phyloP scores from a whole-genome alignment of 2,329 filamentous ascomycete species.

The Penicillium sp. region DNA sequence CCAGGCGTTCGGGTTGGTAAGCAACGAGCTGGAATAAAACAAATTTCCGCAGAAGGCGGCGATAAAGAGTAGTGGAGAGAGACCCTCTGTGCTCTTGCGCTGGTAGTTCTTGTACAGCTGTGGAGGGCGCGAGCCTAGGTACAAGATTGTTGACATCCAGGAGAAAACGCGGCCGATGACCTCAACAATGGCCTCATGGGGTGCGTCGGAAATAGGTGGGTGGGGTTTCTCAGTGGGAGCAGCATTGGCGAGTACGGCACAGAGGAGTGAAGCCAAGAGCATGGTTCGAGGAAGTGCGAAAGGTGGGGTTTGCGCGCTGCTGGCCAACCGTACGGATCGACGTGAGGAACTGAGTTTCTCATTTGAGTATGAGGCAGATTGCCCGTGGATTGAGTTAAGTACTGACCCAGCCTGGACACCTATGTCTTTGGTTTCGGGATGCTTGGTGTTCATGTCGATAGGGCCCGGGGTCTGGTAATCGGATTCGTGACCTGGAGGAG shows the following conservation, averaged over 20 bases:
- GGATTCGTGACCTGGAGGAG: constrained; percentile 35
- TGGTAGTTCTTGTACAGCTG: constrained; percentile 66
- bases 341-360: constrained; percentile 36
- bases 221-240: constrained; percentile 35
- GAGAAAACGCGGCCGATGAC: constrained; percentile 53
- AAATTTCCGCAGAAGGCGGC: constrained; percentile 68
- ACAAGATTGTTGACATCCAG: constrained; percentile 57
- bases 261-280: constrained; percentile 46
- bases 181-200: constrained; percentile 37
- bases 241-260: constrained; percentile 45
- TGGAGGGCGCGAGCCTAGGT: constrained; percentile 60
- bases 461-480: constrained; percentile 16
- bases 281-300: constrained; percentile 45
- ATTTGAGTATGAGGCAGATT: constrained; percentile 33
- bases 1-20: constrained; percentile 66
- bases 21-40: constrained; percentile 63
- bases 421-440: constrained; percentile 32
- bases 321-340: constrained; percentile 28
- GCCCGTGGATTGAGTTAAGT: constrained; percentile 19
- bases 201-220: constrained; percentile 19
- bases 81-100: constrained; percentile 62
- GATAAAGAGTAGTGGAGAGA: constrained; percentile 62
- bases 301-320: constrained; percentile 29
- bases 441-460: constrained; percentile 20
- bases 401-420: constrained; percentile 26